A percentile compares a stretch with the other conserved stretches of the same genome.
These are phyloP conservation scores for Russula virescens DNA, from an alignment of 768 basidiomycete species.

Conservation along the genomic window DNA sequence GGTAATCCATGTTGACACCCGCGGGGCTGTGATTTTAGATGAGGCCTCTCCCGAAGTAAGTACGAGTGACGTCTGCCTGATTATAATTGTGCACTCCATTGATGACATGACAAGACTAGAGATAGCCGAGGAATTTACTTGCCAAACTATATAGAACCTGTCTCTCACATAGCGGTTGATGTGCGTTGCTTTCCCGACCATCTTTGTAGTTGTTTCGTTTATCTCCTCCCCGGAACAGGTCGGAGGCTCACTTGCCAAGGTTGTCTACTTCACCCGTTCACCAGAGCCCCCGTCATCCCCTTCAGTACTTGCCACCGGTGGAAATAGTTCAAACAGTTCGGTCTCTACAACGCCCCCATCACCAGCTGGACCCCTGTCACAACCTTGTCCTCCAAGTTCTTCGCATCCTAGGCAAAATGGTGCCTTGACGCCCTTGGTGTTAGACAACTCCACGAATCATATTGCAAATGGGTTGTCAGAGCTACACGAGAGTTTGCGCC, in stretches of 20 bases:
- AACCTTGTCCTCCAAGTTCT: constrained; percentile 31
- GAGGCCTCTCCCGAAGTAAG: constrained; percentile 95
- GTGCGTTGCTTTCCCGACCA: constrained; percentile 45
- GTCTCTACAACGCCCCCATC: constrained; percentile 39
- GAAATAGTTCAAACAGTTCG: constrained; percentile 44
- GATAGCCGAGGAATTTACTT: constrained; percentile 97
- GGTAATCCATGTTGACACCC: constrained; percentile 91
- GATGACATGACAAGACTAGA: constrained; percentile 52
- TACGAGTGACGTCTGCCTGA: constrained; percentile 34
- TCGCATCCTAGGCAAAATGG: constrained; percentile 49
- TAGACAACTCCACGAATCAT: constrained; percentile 34
- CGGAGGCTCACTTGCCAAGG: constrained; percentile 95
- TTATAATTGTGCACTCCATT: constrained; percentile 12
- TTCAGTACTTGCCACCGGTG: constrained; percentile 54
- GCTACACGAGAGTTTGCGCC: constrained; percentile 46
- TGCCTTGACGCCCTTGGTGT: constrained; percentile 75
- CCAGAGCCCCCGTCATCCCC: constrained; percentile 80
- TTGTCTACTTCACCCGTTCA: constrained; percentile 97
- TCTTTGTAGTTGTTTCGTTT: constrained; percentile 15
- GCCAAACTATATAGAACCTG: constrained; percentile 94
- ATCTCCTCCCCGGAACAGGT: constrained; percentile 48
- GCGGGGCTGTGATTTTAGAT: constrained; percentile 86
- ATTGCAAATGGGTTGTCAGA: constrained; percentile 35
- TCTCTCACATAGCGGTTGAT: constrained; percentile 96
- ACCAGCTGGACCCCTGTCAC: constrained; percentile 28